Conservation (phyloP, 805 yeast species). For the Sugiyamaella marilandica region DNA sequence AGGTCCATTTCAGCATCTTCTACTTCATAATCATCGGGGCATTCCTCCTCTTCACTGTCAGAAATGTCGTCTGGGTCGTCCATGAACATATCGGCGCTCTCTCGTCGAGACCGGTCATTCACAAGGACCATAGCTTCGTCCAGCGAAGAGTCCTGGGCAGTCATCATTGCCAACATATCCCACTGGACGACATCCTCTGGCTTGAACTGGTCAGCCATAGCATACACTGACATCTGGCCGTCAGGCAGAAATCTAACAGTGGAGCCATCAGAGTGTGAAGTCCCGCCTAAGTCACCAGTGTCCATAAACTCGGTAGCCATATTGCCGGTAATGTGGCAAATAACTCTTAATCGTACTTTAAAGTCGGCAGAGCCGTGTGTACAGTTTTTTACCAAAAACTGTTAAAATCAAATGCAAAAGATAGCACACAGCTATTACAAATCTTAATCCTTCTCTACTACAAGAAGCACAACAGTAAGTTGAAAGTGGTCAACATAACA, state of each 20-base stretch:
- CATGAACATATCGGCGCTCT: background rate
- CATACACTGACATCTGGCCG: background rate
- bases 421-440: background rate
- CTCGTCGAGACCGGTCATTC: background rate
- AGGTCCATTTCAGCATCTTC: background rate
- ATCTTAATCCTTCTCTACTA: background rate
- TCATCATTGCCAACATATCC: conserved; percentile 1
- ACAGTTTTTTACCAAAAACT: background rate
- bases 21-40: background rate
- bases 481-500: background rate
- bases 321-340: background rate
- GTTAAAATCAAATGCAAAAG: background rate
- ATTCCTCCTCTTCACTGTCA: background rate
- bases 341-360: background rate
- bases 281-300: background rate
- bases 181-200: background rate
- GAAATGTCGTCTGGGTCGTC: conserved; percentile 1
- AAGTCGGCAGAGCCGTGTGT: background rate
- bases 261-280: background rate
- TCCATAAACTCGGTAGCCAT: background rate
- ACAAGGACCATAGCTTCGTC: background rate
- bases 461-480: background rate
- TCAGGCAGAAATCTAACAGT: background rate
- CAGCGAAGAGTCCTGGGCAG: background rate
- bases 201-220: background rate